Base-by-base conservation (phyloP, 169 alveolate genomes). In the Plasmodium gonderi region DNA sequence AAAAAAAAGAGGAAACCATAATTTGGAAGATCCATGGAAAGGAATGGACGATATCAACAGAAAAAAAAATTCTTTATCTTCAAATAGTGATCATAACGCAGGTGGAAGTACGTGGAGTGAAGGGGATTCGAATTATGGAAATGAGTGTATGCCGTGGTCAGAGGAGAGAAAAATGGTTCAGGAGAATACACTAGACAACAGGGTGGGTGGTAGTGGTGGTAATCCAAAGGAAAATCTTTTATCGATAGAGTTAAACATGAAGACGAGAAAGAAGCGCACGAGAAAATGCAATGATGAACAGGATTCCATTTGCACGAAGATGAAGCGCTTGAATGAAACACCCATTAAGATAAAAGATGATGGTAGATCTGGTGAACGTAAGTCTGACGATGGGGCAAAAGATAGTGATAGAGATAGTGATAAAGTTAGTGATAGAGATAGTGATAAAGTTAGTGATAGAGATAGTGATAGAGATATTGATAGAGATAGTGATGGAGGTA, bases 11-110 rank as follows among this genome's bases (percentile, higher is more conserved):
- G 26, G 38, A 36, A 60, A 60, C 11, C 17, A 36, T 20, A 60
- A 60, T 60, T n/a, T 60, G 40, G 72, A 60, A 36, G 72, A 60
- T 29, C 17, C 72, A 60, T 60, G 72, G 72, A 60, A 60, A 60
- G 72, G 36, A 60, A 36, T 60, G 72, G 72, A 36, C 72, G 38
- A 29, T 60, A 23, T 36, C 72, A 12, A 60, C 40, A 29, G 38
- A 60, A 60, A 36, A 29, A 60, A 36, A 29, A n/a, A 60, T 36
- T 1, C 9, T 29, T 60, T 60, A 14, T 60, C 72, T 60, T 60
- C 72, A n/a, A 60, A 60, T 8, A 36, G n/a, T 12, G 72, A 60
- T 60, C 40, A 60, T 3, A 60, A 60, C 40, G 26, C 36, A 36
- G 40, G 72, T 36, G 36, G 38, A 3, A 60, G 72, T 60, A 36